Evolutionary conservation across 345 rosid genomes (phyloP), one percentile per base, ranked within the genome.

Genomic region (Eucalyptus virginea): DNA sequence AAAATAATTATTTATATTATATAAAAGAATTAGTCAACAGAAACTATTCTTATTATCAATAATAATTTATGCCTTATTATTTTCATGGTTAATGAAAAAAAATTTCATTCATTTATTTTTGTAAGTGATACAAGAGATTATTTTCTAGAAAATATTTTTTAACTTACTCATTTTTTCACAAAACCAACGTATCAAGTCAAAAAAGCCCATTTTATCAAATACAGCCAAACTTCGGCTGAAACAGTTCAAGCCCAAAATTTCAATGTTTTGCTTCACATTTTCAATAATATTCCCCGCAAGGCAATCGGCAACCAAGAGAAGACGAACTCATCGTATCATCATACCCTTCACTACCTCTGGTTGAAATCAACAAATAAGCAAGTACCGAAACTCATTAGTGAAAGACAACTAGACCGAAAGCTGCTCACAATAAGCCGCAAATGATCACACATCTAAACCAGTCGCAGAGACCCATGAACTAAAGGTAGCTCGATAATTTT

Each of bases 1-100:
- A 52, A 19, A 52, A 52, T 0, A 2, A 52, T 51, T 3, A 17
- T 51, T 51, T 18, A 51, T 6, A 17, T 51, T 0, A 0, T 52
- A 1, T 52, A 18, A 52, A 52, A 52, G 5, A 52, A 52, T 52
- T 52, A 52, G 10, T 8, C 24, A 3, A 52, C 0, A 0, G 0
- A 52, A 52, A 52, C 10, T 52, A 52, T 52, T 52, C 5, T 52
- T 2, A 19, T 52, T 2, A 52, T 52, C 0, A 9, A 52, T 52
- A 52, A 52, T 52, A 19, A 52, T 52, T 52, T 52, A 52, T 52
- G 56, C 5, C 2, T 3, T 52, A 52, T 19, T 52, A 52, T 19
- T 52, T 52, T 52, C 24, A 19, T 52, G 24, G 5, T 1, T 7
- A 52, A 19, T 52, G 56, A 52, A 52, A 52, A 52, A 51, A 52